phyloP scores from a whole-genome alignment of 1,284 basidiomycete genomes.

The Tylopilus sp. region DNA sequence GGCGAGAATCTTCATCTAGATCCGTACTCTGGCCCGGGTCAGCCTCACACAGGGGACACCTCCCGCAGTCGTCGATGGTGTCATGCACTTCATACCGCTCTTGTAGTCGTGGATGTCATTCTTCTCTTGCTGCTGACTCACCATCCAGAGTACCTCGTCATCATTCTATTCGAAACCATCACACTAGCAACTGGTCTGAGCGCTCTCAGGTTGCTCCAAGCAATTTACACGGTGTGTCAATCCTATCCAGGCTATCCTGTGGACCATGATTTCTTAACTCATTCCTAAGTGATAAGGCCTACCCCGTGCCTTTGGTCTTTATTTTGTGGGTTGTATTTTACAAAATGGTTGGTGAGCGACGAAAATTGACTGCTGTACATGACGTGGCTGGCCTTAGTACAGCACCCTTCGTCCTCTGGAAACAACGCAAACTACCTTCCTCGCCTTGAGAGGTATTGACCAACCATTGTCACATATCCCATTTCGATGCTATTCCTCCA shows the following conservation, averaged over 20 bases:
- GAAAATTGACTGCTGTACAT: no score
- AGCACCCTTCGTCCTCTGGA: no score
- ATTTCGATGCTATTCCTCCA: constrained; percentile 24
- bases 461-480: constrained; percentile 19
- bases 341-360: neutral
- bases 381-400: no score
- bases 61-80: constrained; percentile 3
- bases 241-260: no score
- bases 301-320: constrained; percentile 20
- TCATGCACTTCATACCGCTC: constrained; percentile 13
- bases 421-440: no score
- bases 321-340: constrained; percentile 12
- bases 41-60: no score
- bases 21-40: no score
- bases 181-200: neutral
- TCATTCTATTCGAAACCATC: constrained; percentile 1
- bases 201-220: constrained; percentile 18
- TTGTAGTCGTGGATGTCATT: constrained; percentile 15
- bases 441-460: neutral
- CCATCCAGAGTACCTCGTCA: constrained; percentile 16
- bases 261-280: no score
- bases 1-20: no score
- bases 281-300: no score
- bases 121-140: constrained; percentile 3
- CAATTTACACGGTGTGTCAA: no score